Percentiles rank a stretch among this genome's conserved stretches.
Conservation (phyloP, 495 filamentous ascomycete species). For the Penicillium coprophilum region DNA sequence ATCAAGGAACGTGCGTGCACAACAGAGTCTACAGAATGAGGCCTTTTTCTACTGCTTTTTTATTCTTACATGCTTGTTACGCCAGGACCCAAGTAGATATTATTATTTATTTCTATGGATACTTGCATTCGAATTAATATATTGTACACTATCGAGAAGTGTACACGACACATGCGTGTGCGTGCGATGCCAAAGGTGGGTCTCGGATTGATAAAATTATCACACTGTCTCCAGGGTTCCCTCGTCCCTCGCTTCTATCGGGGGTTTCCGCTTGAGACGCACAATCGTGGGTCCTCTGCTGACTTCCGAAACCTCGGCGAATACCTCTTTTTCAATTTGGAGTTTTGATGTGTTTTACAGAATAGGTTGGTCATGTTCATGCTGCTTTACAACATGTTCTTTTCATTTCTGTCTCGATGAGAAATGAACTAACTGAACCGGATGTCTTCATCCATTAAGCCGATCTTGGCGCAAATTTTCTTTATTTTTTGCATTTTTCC, state of each 20-base stretch:
- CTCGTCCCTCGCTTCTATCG: background rate
- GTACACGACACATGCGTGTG: background rate
- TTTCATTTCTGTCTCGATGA: background rate
- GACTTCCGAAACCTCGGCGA: background rate
- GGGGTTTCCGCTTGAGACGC: background rate
- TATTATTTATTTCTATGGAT: background rate
- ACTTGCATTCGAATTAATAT: background rate
- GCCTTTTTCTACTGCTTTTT: background rate
- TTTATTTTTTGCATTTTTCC: background rate
- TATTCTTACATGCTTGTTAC: background rate
- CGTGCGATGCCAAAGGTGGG: background rate
- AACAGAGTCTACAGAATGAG: too few relatives aligned
- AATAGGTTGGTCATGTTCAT: background rate
- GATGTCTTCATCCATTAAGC: background rate
- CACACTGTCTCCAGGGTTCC: background rate
- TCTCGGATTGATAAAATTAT: background rate
- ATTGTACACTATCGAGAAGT: background rate
- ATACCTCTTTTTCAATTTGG: background rate
- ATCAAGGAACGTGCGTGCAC: conserved; percentile 2
- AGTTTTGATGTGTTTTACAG: background rate
- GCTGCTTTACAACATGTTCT: background rate
- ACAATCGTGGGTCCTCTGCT: conserved; percentile 2
- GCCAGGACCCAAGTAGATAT: background rate
- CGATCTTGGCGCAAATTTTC: background rate
- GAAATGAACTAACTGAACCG: background rate